These are phyloP conservation scores for Penicillium verhagenii DNA, from an alignment of 495 filamentous ascomycete genomes.

Conservation along the genomic window DNA sequence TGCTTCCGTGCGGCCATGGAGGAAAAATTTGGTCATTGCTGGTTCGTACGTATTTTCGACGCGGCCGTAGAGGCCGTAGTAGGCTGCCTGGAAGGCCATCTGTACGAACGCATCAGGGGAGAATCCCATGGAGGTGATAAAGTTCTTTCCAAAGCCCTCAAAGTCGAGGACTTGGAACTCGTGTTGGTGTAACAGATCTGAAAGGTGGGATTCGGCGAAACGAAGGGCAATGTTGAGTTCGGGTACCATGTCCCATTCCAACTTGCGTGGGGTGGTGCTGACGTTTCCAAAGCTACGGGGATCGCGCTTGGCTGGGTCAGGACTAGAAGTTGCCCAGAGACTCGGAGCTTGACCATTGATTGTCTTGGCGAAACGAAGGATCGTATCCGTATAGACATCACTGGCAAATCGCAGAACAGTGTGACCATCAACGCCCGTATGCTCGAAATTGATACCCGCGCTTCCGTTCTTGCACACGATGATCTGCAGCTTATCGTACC, in stretches of 20 bases:
- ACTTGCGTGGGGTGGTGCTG: constrained; percentile 88
- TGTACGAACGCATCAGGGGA: constrained; percentile 97
- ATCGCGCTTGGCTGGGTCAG: constrained; percentile 92
- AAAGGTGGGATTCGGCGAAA: constrained; percentile 92
- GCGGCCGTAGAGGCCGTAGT: constrained; percentile 94
- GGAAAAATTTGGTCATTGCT: constrained; percentile 93
- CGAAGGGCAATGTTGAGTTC: constrained; percentile 88
- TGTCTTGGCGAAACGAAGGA: constrained; percentile 89
- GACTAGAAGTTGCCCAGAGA: constrained; percentile 86
- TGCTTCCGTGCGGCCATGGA: constrained; percentile 93
- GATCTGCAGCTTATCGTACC: constrained; percentile 99
- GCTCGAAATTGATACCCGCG: constrained; percentile 98
- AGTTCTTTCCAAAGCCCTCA: constrained; percentile 86
- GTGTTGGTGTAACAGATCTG: constrained; percentile 93
- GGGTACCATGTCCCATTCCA: constrained; percentile 97
- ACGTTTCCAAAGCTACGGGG: constrained; percentile 93
- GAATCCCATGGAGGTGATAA: constrained; percentile 95
- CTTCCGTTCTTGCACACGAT: constrained; percentile 99
- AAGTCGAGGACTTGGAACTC: constrained; percentile 95
- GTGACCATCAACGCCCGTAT: constrained; percentile 96
- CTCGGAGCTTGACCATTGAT: constrained; percentile 95
- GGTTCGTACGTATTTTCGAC: constrained; percentile 96
- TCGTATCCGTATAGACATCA: constrained; percentile 97
- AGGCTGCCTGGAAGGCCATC: constrained; percentile 98
- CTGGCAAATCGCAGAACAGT: constrained; percentile 95